A percentile compares a stretch with the other conserved stretches of the same genome.
Evolutionary conservation across 495 filamentous ascomycete species (phyloP).

Genomic region (Aspergillus haitiensis): DNA sequence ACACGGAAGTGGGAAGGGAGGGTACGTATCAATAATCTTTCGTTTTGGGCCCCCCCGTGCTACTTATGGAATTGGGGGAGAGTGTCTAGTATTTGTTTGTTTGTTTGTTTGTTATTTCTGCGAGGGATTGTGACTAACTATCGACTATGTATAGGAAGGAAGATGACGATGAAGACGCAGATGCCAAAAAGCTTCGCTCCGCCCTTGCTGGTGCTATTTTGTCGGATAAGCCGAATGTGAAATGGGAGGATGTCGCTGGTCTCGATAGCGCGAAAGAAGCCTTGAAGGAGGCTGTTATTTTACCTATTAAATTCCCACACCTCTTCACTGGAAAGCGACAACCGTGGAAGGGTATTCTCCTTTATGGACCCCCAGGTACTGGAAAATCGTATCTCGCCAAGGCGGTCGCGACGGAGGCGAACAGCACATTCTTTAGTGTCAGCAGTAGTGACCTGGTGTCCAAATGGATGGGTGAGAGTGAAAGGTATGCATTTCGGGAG

Average conservation of each 20-base stretch:
- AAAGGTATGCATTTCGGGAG: constrained; percentile 61
- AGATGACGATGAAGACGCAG: constrained; percentile 76
- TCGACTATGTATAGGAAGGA: constrained; percentile 42
- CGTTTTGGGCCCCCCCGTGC: no score
- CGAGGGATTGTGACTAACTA: background rate
- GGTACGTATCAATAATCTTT: constrained; percentile 44
- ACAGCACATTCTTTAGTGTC: constrained; percentile 99
- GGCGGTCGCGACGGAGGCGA: constrained; percentile 96
- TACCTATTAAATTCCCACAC: constrained; percentile 98
- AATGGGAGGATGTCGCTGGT: constrained; percentile 98
- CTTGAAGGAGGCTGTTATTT: constrained; percentile 92
- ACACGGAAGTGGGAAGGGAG: constrained; percentile 65
- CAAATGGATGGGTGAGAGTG: constrained; percentile 99
- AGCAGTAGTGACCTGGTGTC: constrained; percentile 94
- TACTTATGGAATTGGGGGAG: no score
- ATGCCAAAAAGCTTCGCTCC: constrained; percentile 89
- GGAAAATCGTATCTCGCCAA: constrained; percentile 97
- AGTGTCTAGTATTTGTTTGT: background rate
- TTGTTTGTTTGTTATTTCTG: background rate
- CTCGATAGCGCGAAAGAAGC: constrained; percentile 94
- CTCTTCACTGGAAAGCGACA: constrained; percentile 95
- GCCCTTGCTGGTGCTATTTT: constrained; percentile 91
- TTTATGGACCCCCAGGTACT: constrained; percentile 95
- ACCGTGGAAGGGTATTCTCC: constrained; percentile 96
- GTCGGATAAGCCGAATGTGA: constrained; percentile 90